Base-by-base conservation (phyloP, 495 filamentous ascomycete genomes). In the Xylaria intraflava region DNA sequence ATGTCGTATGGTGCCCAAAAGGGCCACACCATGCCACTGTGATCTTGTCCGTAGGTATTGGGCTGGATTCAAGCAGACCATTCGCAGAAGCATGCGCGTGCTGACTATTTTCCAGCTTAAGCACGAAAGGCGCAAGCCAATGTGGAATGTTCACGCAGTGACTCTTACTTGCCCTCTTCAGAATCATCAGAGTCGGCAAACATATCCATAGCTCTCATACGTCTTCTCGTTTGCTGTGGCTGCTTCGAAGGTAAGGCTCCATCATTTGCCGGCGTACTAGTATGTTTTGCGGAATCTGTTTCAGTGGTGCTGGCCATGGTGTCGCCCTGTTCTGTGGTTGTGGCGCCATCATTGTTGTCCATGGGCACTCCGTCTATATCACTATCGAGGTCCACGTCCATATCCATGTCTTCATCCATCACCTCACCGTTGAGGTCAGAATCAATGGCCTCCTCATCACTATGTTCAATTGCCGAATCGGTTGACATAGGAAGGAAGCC, bases 141-240 rank as follows among this genome's bases (percentile, higher is more conserved):
- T 14, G 29, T 11, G 22, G 22, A 31, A 46, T 11, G n/a, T 33
- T 33, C 6, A 8, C 17, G 9, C 29, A 40, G 14, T 23, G n/a
- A 20, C 16, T 12, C 16, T 66, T 54, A 70, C 53, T 57, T 58
- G 47, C 57, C 67, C 19, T 59, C 62, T 8, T 75, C 72, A 9
- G 73, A 76, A 24, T 58, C 58, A 44, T 73, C 75, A 2, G 72
- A 76, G 61, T 81, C 86, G 14, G 87, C 91, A 80, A 95, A 96
- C 90, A 96, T 95, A 64, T 96, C 91, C 62, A 89, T 89, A 3
- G 91, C 91, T 57, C 83, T 88, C 65, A 89, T 88, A 44, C 90
- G 81, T 57, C 79, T 81, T 52, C 56, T 65, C 14, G 68, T 52
- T 51, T 55, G 68, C 59, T 19, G 47, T 41, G 64, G 51, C 22